Conservation (phyloP, 2,329 filamentous ascomycete species). For the Geosmithia flava region DNA sequence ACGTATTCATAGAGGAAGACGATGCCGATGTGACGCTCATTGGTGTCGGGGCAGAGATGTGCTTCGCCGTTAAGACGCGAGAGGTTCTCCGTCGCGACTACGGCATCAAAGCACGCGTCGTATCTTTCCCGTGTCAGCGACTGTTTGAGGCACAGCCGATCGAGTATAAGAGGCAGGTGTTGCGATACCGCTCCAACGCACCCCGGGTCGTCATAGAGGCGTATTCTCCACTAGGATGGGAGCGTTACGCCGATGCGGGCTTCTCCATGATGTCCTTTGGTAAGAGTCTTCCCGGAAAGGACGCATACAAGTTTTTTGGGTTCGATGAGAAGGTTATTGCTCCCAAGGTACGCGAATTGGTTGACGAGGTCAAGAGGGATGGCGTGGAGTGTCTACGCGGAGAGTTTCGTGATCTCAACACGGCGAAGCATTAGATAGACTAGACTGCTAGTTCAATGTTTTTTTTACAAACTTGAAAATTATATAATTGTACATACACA, state of each 20-base stretch:
- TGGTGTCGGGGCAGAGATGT: constrained; percentile 23
- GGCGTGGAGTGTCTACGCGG: constrained; percentile 10
- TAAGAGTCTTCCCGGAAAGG: constrained; percentile 39
- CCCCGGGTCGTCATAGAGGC: constrained; percentile 48
- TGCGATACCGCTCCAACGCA: constrained; percentile 24
- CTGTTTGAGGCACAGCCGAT: constrained; percentile 27
- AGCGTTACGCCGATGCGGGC: constrained; percentile 45
- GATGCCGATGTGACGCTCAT: constrained; percentile 31
- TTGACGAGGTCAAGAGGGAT: constrained; percentile 10
- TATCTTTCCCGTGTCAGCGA: constrained; percentile 31
- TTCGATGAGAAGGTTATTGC: constrained; percentile 33
- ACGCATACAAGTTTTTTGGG: constrained; percentile 43
- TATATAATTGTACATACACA: too few relatives aligned
- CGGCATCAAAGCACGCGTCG: constrained; percentile 22
- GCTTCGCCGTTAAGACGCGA: constrained; percentile 18
- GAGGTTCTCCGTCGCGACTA: constrained; percentile 23
- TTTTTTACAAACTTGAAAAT: background rate
- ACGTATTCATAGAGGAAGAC: constrained; percentile 26
- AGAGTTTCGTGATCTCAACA: constrained; percentile 12
- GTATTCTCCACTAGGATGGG: constrained; percentile 45
- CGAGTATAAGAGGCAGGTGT: constrained; percentile 30
- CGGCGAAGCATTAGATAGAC: background rate
- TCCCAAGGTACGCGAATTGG: constrained; percentile 17
- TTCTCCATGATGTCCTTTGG: constrained; percentile 41
- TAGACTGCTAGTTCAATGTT: too few relatives aligned